Base-by-base conservation (phyloP, 208 protist species). In the Leishmania guyanensis region DNA sequence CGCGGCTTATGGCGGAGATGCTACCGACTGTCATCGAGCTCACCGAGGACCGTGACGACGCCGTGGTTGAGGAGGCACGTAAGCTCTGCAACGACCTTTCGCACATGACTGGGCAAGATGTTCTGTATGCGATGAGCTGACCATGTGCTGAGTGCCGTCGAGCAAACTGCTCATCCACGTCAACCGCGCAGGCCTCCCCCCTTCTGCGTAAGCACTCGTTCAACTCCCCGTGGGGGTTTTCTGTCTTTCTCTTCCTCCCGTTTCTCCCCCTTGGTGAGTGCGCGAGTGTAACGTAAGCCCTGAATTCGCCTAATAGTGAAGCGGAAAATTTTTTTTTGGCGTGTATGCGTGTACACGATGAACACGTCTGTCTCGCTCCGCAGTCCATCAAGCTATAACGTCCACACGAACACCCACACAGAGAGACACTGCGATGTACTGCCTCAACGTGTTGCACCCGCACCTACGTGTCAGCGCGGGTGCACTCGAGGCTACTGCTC, bases 1-100 rank as follows among this genome's bases (percentile, higher is more conserved):
- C 94, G 72, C 91, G 92, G 14, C 81, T 98, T 53, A 98, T 98
- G 94, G 93, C 93, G 39, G 93, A 98, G 84, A 95, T 96, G 89
- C 78, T 96, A 81, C 93, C 94, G 3, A 85, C 91, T n/a, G 93
- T 96, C n/a, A 91, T 96, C 69, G 94, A 97, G 86, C 86, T 95
- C 64, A 97, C 93, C 51, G 94, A 97, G 85, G 94, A 97, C 85
- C 81, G 87, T 65, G 89, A 96, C 75, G 91, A 91, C 66, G 87
- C 75, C 17, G 93, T 97, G 50, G 93, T 97, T 60, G 93, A 97
- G 85, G 89, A 92, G 80, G 92, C 92, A 26, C 89, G 92, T 62
- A 87, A 88, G 81, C 81, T 97, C 64, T 96, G 94, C 89, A 91
- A 86, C 58, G 92, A 96, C 78, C 83, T 97, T 39, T 97, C 94